Evolutionary conservation across 2,329 filamentous ascomycete genomes (phyloP).

Genomic region (Cercospora sesami): DNA sequence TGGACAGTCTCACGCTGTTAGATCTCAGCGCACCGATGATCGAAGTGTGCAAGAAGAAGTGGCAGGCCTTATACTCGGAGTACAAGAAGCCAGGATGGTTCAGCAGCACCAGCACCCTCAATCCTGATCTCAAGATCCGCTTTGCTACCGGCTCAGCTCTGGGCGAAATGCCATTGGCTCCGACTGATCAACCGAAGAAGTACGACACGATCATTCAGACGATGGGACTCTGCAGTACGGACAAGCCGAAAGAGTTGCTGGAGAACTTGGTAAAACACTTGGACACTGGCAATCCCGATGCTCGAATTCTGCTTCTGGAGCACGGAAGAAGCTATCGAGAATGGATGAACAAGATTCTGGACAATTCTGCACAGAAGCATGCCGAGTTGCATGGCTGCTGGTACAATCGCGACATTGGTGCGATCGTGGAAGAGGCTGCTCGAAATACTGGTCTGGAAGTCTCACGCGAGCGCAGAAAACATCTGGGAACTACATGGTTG

Average conservation of each 20-base stretch:
- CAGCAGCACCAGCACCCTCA: slow-evolving; percentile 18
- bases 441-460: slow-evolving; percentile 50
- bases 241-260: slow-evolving; percentile 47
- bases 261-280: slow-evolving; percentile 45
- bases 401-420: slow-evolving; percentile 55
- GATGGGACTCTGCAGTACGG: slow-evolving; percentile 54
- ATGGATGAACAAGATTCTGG: slow-evolving; percentile 52
- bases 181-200: slow-evolving; percentile 34
- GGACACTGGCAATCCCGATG: slow-evolving; percentile 45
- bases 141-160: slow-evolving; percentile 50
- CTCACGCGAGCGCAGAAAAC: slow-evolving; percentile 47
- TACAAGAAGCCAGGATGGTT: slow-evolving; percentile 13
- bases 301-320: slow-evolving; percentile 51
- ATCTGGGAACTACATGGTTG: slow-evolving; percentile 54
- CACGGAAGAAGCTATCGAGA: slow-evolving; percentile 51
- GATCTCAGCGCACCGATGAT: slow-evolving; percentile 53
- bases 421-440: slow-evolving; percentile 51
- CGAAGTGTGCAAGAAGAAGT: slow-evolving; percentile 51
- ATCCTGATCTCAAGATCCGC: slow-evolving; percentile 30
- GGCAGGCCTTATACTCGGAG: slow-evolving; percentile 43
- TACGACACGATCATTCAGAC: slow-evolving; percentile 55
- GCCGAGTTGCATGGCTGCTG: slow-evolving; percentile 54
- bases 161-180: slow-evolving; percentile 46
- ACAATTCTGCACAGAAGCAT: slow-evolving; percentile 49
- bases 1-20: slow-evolving; percentile 49